Evolutionary conservation across 2,329 filamentous ascomycete species (phyloP).

Genomic region (Hypoxylon sp.): DNA sequence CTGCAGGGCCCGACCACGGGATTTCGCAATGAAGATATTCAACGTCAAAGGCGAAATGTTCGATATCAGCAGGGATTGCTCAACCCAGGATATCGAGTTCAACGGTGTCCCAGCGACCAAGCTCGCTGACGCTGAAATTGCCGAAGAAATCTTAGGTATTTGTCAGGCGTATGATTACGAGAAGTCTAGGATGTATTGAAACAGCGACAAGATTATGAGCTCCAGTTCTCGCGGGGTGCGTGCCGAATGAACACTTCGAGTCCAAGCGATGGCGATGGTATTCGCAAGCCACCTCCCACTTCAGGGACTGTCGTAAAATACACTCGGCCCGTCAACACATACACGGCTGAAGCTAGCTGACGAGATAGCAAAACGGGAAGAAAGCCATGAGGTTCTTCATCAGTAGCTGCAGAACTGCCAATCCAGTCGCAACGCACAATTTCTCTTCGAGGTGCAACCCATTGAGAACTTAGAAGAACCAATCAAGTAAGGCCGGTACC

Average conservation of each 20-base stretch:
- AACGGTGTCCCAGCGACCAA: slow-evolving; percentile 62
- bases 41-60: slow-evolving; percentile 59
- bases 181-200: slow-evolving; percentile 57
- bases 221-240: slow-evolving; percentile 57
- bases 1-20: slow-evolving; percentile 59
- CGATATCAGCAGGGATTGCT: slow-evolving; percentile 52
- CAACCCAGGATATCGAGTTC: slow-evolving; percentile 60
- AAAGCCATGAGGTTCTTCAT: slow-evolving; percentile 54
- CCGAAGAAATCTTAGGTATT: slow-evolving; percentile 58
- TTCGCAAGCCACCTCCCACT: slow-evolving; percentile 62
- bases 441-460: slow-evolving; percentile 61
- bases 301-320: slow-evolving; percentile 63
- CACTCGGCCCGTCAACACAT: slow-evolving; percentile 57
- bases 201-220: slow-evolving; percentile 35
- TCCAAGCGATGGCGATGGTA: slow-evolving; percentile 50
- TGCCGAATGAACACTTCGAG: slow-evolving; percentile 57
- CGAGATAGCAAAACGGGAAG: slow-evolving; percentile 52
- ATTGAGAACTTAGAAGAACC: slow-evolving; percentile 60
- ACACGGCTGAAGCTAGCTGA: slow-evolving; percentile 56
- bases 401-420: slow-evolving; percentile 57
- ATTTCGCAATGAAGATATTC: slow-evolving; percentile 64
- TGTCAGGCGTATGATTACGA: slow-evolving; percentile 55
- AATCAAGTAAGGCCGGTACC: slow-evolving; percentile 58
- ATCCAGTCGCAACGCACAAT: slow-evolving; percentile 55
- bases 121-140: slow-evolving; percentile 56